Conservation (phyloP, 257 asterid species). For the Plantago elongata region DNA sequence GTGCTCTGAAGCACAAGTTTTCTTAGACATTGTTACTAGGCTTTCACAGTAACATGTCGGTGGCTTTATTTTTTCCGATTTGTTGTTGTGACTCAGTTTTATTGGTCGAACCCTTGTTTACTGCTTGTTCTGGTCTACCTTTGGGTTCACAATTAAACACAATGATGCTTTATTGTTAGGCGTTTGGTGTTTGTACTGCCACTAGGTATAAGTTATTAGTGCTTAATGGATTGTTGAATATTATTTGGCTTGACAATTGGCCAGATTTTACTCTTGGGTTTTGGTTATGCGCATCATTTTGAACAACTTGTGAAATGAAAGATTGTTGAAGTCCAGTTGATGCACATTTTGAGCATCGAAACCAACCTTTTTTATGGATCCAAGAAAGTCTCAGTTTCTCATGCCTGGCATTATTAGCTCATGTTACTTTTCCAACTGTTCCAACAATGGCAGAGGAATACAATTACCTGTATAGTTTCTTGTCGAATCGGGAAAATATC, state of each 20-base stretch:
- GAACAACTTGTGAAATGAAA: slow-evolving; percentile 2
- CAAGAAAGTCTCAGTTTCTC: too few species aligned
- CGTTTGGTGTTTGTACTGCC: slow-evolving; percentile 25
- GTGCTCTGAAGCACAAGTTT: slow-evolving; percentile 49
- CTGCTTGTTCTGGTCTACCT: slow-evolving; percentile 21
- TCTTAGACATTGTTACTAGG: slow-evolving; percentile 32
- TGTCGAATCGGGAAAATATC: too few species aligned
- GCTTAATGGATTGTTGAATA: slow-evolving; percentile 5
- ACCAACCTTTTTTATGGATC: too few species aligned
- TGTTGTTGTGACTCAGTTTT: slow-evolving; percentile 30
- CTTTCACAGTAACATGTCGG: slow-evolving; percentile 8
- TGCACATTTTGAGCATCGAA: too few species aligned
- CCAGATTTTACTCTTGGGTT: slow-evolving; percentile 3
- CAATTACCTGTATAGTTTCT: too few species aligned
- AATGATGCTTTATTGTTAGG: slow-evolving; percentile 23
- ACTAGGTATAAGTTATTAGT: slow-evolving; percentile 3
- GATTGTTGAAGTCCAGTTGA: neutral
- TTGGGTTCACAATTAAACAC: slow-evolving; percentile 30
- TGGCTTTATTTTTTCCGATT: slow-evolving; percentile 20
- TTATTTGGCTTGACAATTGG: neutral
- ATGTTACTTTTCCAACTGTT: neutral
- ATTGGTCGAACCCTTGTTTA: slow-evolving; percentile 31
- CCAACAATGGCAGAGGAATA: too few species aligned
- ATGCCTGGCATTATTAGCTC: neutral
- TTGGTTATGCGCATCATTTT: neutral